A percentile compares a stretch with the other conserved stretches of the same genome.
Conservation (phyloP, 345 rosid genomes). For the Linum trigynum region DNA sequence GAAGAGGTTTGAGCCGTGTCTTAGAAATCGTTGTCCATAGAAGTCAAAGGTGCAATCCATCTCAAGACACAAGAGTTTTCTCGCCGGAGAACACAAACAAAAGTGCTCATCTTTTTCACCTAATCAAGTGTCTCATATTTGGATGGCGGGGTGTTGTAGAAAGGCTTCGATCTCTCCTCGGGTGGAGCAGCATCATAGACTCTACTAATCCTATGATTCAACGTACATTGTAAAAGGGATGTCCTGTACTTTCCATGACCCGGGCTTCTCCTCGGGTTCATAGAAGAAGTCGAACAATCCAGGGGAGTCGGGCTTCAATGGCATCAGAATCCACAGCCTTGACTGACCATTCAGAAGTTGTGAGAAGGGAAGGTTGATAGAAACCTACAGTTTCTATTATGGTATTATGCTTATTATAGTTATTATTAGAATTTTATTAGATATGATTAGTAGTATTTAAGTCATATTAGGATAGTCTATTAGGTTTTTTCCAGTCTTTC, state of each 20-base stretch:
- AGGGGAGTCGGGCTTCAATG: slow-evolving; percentile 59
- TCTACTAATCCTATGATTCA: slow-evolving; percentile 58
- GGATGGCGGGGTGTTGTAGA: slow-evolving; percentile 64
- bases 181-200: slow-evolving; percentile 74
- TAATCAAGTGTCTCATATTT: slow-evolving; percentile 88
- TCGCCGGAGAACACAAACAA: too few species aligned
- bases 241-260: slow-evolving; percentile 60
- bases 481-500: too few species aligned
- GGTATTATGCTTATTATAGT: too few species aligned
- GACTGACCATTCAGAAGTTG: slow-evolving; percentile 55
- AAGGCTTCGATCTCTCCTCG: slow-evolving; percentile 50
- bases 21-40: too few species aligned
- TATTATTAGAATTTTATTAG: too few species aligned
- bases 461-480: too few species aligned
- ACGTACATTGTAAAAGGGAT: slow-evolving; percentile 43
- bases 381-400: too few species aligned
- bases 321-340: slow-evolving; percentile 75
- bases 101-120: slow-evolving; percentile 28
- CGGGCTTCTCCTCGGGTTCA: slow-evolving; percentile 48
- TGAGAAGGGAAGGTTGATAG: slow-evolving; percentile 34
- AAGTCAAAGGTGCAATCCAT: too few species aligned
- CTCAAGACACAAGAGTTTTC: too few species aligned
- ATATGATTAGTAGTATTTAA: too few species aligned
- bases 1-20: too few species aligned
- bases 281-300: slow-evolving; percentile 48